A percentile compares a stretch with the other conserved stretches of the same genome.
phyloP scores from a whole-genome alignment of 495 filamentous ascomycete genomes.

The Eremomyces bilateralis region DNA sequence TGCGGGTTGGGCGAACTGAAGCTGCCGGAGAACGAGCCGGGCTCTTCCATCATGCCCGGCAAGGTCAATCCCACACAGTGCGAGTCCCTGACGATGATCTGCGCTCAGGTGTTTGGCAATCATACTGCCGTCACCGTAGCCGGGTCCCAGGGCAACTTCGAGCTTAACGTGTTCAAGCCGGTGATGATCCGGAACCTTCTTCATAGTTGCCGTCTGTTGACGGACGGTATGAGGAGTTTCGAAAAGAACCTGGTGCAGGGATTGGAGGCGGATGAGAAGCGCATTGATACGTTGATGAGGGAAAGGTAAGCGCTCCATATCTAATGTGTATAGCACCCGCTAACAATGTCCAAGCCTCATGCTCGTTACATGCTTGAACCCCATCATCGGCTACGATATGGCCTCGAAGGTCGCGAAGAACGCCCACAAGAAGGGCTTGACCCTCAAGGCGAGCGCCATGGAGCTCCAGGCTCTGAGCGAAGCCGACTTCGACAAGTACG shows the following conservation, averaged over 20 bases:
- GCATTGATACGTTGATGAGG: constrained; percentile 70
- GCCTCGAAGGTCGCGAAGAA: constrained; percentile 97
- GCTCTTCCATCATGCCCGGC: constrained; percentile 93
- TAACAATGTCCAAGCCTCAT: constrained; percentile 46
- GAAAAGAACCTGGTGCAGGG: constrained; percentile 81
- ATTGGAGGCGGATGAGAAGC: constrained; percentile 77
- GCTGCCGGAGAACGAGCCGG: constrained; percentile 94
- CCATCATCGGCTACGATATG: constrained; percentile 97
- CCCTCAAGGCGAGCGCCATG: constrained; percentile 81
- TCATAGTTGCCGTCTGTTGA: constrained; percentile 67
- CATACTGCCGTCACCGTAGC: constrained; percentile 76
- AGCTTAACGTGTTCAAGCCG: constrained; percentile 98
- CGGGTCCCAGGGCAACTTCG: constrained; percentile 95
- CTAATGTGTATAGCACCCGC: background rate
- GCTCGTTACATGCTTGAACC: constrained; percentile 96
- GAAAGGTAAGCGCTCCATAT: constrained; percentile 34
- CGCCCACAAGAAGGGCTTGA: constrained; percentile 93
- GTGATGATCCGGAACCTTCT: constrained; percentile 85
- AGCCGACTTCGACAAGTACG: constrained; percentile 77
- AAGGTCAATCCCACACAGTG: constrained; percentile 99
- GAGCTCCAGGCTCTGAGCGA: constrained; percentile 77
- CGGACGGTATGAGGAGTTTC: constrained; percentile 86
- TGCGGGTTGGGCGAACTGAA: constrained; percentile 85
- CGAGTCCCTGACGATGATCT: constrained; percentile 94
- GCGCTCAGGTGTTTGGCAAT: constrained; percentile 95